Percentiles rank a stretch among this genome's conserved stretches.
These are phyloP conservation scores for Naganishia sp. DNA, from an alignment of 1,284 basidiomycete species.

Conservation along the genomic window DNA sequence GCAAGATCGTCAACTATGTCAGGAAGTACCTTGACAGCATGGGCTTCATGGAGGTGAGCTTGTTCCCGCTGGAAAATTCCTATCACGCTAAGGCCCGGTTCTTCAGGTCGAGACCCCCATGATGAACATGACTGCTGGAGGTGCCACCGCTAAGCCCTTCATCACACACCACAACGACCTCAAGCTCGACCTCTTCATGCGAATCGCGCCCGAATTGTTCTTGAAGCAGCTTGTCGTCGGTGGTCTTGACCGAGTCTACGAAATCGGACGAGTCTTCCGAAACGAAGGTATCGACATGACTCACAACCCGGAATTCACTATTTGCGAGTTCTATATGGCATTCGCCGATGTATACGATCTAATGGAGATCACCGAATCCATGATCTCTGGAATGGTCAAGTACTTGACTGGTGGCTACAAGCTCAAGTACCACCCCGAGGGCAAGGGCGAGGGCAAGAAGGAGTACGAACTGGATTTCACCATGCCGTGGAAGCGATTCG, in stretches of 20 bases:
- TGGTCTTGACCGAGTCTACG: conserved; percentile 95
- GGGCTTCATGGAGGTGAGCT: conserved; percentile 81
- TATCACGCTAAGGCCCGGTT: background rate
- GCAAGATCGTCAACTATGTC: conserved; percentile 85
- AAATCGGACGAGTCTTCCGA: conserved; percentile 96
- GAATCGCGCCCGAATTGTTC: conserved; percentile 96
- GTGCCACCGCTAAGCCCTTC: conserved; percentile 98
- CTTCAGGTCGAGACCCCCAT: conserved; percentile 89
- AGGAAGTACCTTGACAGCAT: conserved; percentile 86
- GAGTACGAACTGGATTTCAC: conserved; percentile 84
- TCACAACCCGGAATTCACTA: conserved; percentile 95
- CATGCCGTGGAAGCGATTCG: conserved; percentile 97
- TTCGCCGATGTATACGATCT: conserved; percentile 99
- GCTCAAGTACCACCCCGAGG: conserved; percentile 88
- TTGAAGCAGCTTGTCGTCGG: conserved; percentile 98
- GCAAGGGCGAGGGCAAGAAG: conserved; percentile 68
- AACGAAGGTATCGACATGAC: conserved; percentile 99
- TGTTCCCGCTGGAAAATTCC: background rate
- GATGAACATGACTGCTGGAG: conserved; percentile 95
- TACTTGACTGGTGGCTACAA: conserved; percentile 80
- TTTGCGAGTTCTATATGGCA: conserved; percentile 99
- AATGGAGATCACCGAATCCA: conserved; percentile 93
- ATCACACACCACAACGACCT: conserved; percentile 99
- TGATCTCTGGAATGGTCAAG: conserved; percentile 91
- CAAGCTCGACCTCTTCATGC: conserved; percentile 94